Base-by-base conservation (phyloP, 2,329 filamentous ascomycete species). In the Paradendryphiella salina region DNA sequence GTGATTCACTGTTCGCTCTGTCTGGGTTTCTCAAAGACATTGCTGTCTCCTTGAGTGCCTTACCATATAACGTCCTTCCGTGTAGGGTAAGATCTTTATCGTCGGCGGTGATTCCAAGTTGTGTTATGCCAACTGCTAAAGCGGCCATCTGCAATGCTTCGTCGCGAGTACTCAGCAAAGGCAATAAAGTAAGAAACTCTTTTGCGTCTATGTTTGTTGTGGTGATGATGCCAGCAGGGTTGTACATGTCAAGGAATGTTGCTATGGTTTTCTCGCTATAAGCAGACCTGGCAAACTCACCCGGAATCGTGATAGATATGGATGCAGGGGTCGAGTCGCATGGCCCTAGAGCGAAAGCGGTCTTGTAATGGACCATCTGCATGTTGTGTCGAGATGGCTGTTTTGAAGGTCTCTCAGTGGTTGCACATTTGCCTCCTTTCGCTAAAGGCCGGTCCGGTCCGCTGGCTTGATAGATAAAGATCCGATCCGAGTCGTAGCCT, bases 401-500 rank as follows among this genome's bases (percentile, higher is more conserved):
- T 43, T 20, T 28, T 44, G 44, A 37, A 31, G 35, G 26, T 46
- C 10, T 36, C 33, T 18, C 44, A 35, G 20, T 33, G 18, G 29
- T n/a, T 40, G 47, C 33, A 38, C 28, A 8, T 17, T 31, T 26
- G 26, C n/a, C 14, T 47, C 34, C 20, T 50, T 35, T 35, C 9
- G 33, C 17, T 29, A 35, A 33, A 32, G 42, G 6, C 15, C 20
- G 38, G 26, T 26, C 18, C 39, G 33, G 26, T 18, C 26, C 45
- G 20, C 36, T 39, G 17, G 55, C 49, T 29, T 67, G 57, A 45
- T 59, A 53, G 10, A 87, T 85, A 70, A 87, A 87, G 48, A 86
- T 79, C 13, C 80, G 80, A 63, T 85, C 80, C 32, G 81, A 76
- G 63, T 85, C 79, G 67, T 87, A 88, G 32, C 85, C 85, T 36